Evolutionary conservation across 2,329 filamentous ascomycete species (phyloP), one percentile per base, ranked within the genome.

Genomic region (Ceratocystis cacaofunesta): DNA sequence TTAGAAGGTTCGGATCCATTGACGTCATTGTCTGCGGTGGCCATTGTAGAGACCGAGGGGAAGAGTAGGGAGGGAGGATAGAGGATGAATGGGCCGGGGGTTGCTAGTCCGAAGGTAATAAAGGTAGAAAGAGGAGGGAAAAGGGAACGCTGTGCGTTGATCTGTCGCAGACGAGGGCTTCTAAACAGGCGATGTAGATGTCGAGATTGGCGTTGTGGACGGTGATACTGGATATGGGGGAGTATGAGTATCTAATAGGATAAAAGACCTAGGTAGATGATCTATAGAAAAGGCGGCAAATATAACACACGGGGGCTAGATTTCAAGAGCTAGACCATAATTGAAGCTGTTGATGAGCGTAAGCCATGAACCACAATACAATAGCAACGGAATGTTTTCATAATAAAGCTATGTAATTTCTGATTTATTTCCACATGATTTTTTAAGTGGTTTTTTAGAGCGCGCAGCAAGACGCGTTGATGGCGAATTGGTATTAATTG

Each of bases 1-100:
- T 79, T 78, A 61, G 85, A 65, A 28, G 55, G 22, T 19, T 63
- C 57, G 43, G 52, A 61, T 17, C 32, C 66, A 19, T 46, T 58
- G n/a, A 67, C 57, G n/a, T 46, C 61, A 30, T 63, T 55, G 17
- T 60, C 58, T 19, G 62, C 22, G 46, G 8, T 50, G n/a, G 36
- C 17, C 55, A 58, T 58, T 36, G 52, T 17, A 58, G 52, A 30
- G 22, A 17, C 22, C 10, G 52, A 57, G 22, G 22, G 28, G 17
- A n/a, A 30, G n/a, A 3, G 19, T 30, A 12, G 10, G 4, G 19
- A 12, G 25, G 22, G 25, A 58, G 52, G 28, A 30, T 10, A n/a
- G 15, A 30, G 17, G 46, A 22, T 12, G 46, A 50, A 7, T 50
- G 46, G 46, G n/a, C 6, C 17, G 22, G 17, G 10, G 22, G 46